Base-by-base conservation (phyloP, 2,329 filamentous ascomycete species). In the Apiospora kogelbergensis region DNA sequence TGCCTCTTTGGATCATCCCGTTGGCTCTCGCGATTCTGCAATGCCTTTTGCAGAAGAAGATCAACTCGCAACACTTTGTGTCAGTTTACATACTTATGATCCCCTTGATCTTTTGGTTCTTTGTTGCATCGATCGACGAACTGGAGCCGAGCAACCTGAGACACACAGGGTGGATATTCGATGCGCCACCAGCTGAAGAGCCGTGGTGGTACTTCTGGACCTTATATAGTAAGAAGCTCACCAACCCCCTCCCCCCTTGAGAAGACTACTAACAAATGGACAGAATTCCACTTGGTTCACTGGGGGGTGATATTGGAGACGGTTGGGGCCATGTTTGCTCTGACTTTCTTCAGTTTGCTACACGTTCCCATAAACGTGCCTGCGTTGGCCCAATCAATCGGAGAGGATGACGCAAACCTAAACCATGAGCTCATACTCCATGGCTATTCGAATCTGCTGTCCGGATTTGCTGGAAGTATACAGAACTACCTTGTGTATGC, bases 151-250 rank as follows among this genome's bases (percentile, higher is more conserved):
- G 88, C 45, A 84, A 84, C 15, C 82, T 98, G 60, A 90, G 94
- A 67, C 80, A 88, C 11, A 83, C 86, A 65, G 96, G 96, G 22
- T 99, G 96, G 96, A 92, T 98, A 13, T 99, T 99, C 75, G 88
- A 93, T 74, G 92, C 92, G 0, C 95, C 96, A 1, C 91, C 92
- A 63, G 91, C 91, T 11, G 92, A 89, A 15, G 93, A 97, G 74
- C 94, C 96, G 0, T 99, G 97, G 89, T 99, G 96, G 88, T 94
- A 96, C 78, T 99, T 99, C 76, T 99, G 97, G 81, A 97, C 94
- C 0, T 87, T 98, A 64, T 99, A 97, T 81, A 91, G 93, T 95
- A 85, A 86, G 90, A 83, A 20, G 20, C 42, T n/a, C 44, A 6
- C 45, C 40, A 10, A 15, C 10, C 45, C 3, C n/a, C 40, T 44